Evolutionary conservation across 2,329 filamentous ascomycete species (phyloP).

Genomic region (Botrytis squamosa): DNA sequence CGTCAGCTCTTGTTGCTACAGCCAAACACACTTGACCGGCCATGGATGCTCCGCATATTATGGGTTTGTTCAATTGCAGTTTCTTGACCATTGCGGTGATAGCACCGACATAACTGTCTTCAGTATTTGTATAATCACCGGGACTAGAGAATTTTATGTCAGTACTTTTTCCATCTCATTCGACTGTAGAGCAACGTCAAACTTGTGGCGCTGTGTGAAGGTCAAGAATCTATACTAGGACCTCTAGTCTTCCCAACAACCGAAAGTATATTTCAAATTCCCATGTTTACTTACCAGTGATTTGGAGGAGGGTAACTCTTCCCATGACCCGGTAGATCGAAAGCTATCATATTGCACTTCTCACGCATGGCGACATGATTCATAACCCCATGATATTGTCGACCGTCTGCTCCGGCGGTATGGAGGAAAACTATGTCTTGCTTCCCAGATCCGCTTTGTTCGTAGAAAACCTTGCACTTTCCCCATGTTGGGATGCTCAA

Average conservation of each 20-base stretch:
- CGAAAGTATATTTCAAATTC: background rate
- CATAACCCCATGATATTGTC: constrained; percentile 53
- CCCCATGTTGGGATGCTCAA: constrained; percentile 49
- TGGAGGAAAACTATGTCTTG: constrained; percentile 48
- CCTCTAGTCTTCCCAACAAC: background rate
- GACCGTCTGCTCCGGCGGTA: constrained; percentile 47
- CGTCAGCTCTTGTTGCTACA: constrained; percentile 47
- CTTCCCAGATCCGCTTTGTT: constrained; percentile 47
- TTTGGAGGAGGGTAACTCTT: constrained; percentile 47
- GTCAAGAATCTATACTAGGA: background rate
- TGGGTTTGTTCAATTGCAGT: constrained; percentile 46
- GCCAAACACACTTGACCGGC: constrained; percentile 50
- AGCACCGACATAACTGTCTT: constrained; percentile 13
- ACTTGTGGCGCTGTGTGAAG: background rate
- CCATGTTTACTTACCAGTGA: constrained; percentile 28
- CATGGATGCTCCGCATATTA: constrained; percentile 52
- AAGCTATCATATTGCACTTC: constrained; percentile 49
- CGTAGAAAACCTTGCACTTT: constrained; percentile 50
- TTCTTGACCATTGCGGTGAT: constrained; percentile 42
- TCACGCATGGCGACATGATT: constrained; percentile 48
- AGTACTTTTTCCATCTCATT: background rate
- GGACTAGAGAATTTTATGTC: background rate
- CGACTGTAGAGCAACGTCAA: background rate
- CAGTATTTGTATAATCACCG: background rate
- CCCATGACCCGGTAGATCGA: constrained; percentile 51